Evolutionary conservation across 2,329 filamentous ascomycete genomes (phyloP).

Genomic region (Neospermospora avenae): DNA sequence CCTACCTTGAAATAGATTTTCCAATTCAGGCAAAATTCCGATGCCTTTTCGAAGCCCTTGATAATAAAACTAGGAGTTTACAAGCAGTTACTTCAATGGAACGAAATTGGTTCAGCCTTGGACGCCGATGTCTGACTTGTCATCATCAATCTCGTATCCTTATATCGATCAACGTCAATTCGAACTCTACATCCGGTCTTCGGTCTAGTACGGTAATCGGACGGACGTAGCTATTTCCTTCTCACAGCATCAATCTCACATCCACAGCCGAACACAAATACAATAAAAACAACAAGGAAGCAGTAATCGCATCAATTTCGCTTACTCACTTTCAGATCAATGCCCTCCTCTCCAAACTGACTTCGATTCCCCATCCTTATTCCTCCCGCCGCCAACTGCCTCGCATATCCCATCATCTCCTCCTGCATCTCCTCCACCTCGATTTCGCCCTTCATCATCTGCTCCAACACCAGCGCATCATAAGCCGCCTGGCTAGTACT

Average conservation of each 20-base stretch:
- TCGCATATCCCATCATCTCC: slow-evolving; percentile 14
- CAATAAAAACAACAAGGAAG: too few relatives aligned
- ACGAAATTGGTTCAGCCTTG: too few relatives aligned
- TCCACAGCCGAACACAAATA: neutral
- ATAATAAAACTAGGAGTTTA: too few relatives aligned
- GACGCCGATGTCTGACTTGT: too few relatives aligned
- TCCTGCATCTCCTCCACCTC: slow-evolving; percentile 6
- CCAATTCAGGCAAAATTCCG: too few relatives aligned
- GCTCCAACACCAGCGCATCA: slow-evolving; percentile 24
- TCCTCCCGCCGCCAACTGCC: neutral
- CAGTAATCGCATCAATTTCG: neutral
- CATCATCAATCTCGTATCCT: too few relatives aligned
- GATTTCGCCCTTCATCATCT: slow-evolving; percentile 15
- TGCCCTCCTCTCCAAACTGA: slow-evolving; percentile 5
- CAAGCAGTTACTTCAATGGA: too few relatives aligned
- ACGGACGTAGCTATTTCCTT: neutral
- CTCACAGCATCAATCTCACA: neutral
- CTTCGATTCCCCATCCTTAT: slow-evolving; percentile 9
- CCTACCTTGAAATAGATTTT: too few relatives aligned
- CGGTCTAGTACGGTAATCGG: neutral
- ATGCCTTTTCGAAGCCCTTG: too few relatives aligned
- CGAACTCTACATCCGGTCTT: too few relatives aligned
- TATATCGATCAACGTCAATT: too few relatives aligned
- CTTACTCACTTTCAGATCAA: slow-evolving; percentile 6
- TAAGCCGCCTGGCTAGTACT: slow-evolving; percentile 41